Evolutionary conservation across 306 rosid genomes (phyloP), one percentile per base, ranked within the genome.

Genomic region (Vigna reflexopilosa): DNA sequence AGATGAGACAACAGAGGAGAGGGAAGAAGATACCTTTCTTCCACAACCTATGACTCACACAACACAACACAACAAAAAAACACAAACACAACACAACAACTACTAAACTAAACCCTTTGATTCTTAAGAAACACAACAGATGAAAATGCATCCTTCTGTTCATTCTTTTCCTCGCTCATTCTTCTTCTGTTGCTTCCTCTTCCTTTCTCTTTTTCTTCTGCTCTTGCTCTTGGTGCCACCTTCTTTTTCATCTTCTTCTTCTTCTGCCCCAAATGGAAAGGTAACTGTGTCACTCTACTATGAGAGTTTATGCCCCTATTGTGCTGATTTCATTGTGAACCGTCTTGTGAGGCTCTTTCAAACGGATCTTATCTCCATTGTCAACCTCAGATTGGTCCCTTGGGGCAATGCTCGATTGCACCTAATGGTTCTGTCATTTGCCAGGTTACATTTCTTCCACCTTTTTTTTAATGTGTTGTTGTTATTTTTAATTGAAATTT

Each of bases 351-450:
- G 75, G 77, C 64, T 92, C 85, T 94, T 94, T 82, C 83, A 87
- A 82, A 92, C 86, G 5, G 95, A 84, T 6, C 92, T 94, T 3
- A 87, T 88, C 86, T 83, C 91, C 81, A 49, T 84, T 82, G 88
- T 92, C 16, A 66, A 90, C 76, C 97, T 94, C 82, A 86, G 93
- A 59, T 11, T 94, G 95, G 28, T 89, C 30, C 97, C 98, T 17
- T 94, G 98, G 97, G 98, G 98, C 14, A 94, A 94, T 13, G 89
- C 98, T 64, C 75, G 89, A 70, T 86, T 83, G 56, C 86, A 17
- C 77, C 91, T 13, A 59, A 89, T 78, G 91, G 86, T 80, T 44
- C 87, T 73, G 51, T 88, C 74, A 0, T 63, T 77, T 92, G 97
- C 80, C 97, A 94, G 95, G 98, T 81, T 32, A 9, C 15, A 12